Percentiles rank a stretch among this genome's conserved stretches.
Conservation (phyloP, 345 rosid genomes). For the Cardamine occulta region DNA sequence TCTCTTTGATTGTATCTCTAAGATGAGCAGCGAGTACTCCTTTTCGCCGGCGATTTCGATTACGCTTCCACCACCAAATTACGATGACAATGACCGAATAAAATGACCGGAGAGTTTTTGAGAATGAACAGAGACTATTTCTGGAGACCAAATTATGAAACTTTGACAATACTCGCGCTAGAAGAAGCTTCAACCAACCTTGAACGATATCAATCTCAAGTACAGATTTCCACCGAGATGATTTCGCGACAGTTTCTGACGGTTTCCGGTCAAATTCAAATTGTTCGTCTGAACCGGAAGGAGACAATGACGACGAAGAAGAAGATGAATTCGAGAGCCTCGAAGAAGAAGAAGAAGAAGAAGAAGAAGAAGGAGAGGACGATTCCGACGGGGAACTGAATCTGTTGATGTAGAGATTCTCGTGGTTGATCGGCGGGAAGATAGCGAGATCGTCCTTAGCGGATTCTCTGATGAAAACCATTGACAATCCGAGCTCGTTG, state of each 20-base stretch:
- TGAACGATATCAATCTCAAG: constrained; percentile 11
- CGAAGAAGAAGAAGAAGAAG: constrained; percentile 18
- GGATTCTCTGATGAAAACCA: constrained; percentile 49
- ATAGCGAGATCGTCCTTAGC: constrained; percentile 37
- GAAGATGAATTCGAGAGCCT: background rate
- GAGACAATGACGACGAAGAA: background rate
- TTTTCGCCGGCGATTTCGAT: constrained; percentile 35
- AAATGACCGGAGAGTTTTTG: constrained; percentile 29
- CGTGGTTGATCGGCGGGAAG: constrained; percentile 57
- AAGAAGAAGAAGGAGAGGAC: background rate
- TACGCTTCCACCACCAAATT: constrained; percentile 49
- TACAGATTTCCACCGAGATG: constrained; percentile 7
- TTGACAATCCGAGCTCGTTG: constrained; percentile 18
- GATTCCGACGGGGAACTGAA: constrained; percentile 16
- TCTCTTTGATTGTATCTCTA: constrained; percentile 43
- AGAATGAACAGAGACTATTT: background rate
- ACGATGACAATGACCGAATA: constrained; percentile 22
- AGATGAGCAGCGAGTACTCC: constrained; percentile 36
- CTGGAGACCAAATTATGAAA: constrained; percentile 2
- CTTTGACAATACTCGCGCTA: constrained; percentile 35
- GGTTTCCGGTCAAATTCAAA: background rate
- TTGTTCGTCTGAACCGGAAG: constrained; percentile 24
- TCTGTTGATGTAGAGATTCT: constrained; percentile 45
- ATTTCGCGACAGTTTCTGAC: background rate
- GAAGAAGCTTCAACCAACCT: constrained; percentile 44